phyloP scores from a whole-genome alignment of 2,329 filamentous ascomycete species.

The Dendryphion nanum region DNA sequence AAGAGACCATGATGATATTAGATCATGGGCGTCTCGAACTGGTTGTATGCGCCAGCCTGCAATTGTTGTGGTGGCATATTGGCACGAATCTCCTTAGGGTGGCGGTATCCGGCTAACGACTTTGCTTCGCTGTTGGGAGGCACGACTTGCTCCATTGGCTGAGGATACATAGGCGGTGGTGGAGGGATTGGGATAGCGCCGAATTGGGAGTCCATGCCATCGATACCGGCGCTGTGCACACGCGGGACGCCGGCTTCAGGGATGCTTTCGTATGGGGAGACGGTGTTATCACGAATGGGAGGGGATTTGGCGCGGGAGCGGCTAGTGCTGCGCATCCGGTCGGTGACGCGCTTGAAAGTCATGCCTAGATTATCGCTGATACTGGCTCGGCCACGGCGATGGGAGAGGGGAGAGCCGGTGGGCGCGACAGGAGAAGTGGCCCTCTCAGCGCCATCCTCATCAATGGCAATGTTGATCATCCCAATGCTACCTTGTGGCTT shows the following conservation, averaged over 20 bases:
- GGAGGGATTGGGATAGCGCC: constrained; percentile 35
- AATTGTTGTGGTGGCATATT: constrained; percentile 50
- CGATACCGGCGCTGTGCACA: constrained; percentile 18
- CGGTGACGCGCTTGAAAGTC: constrained; percentile 48
- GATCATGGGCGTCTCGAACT: constrained; percentile 2
- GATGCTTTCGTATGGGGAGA: constrained; percentile 46
- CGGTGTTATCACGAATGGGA: constrained; percentile 29
- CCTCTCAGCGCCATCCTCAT: constrained; percentile 33
- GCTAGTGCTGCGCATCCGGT: constrained; percentile 59
- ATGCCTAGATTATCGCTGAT: constrained; percentile 59
- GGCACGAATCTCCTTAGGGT: constrained; percentile 48
- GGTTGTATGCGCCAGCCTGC: constrained; percentile 42
- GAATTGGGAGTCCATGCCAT: constrained; percentile 27
- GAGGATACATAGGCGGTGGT: constrained; percentile 34
- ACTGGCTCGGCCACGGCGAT: constrained; percentile 55
- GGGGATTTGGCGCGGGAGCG: constrained; percentile 53
- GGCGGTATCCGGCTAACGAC: constrained; percentile 32
- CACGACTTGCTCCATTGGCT: constrained; percentile 41
- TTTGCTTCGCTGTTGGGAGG: constrained; percentile 29
- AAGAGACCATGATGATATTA: background rate
- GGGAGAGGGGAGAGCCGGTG: constrained; percentile 41
- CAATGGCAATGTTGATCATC: constrained; percentile 48
- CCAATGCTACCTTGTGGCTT: constrained; percentile 27
- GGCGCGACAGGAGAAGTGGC: constrained; percentile 24
- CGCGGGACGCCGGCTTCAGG: constrained; percentile 33